Evolutionary conservation across 2,329 filamentous ascomycete genomes (phyloP), one percentile per base, ranked within the genome.

Genomic region (Lanzia echinophila): DNA sequence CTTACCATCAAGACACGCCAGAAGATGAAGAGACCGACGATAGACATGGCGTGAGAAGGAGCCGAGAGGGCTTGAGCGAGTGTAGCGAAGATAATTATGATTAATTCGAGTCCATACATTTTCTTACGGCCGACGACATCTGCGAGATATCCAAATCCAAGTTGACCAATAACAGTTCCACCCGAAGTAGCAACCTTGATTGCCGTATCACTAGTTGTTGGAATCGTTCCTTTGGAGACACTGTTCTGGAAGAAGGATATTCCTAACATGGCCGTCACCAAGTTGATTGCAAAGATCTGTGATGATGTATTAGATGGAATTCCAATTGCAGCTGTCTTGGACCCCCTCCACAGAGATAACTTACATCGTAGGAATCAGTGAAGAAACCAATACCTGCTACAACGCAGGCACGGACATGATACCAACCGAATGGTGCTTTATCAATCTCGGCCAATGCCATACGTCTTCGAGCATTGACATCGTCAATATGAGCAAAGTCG

Each of bases 161-260:
- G 73, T 72, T 95, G 90, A 34, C 89, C 90, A 47, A 95, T 73
- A 51, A 95, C 88, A 19, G 88, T 94, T 56, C 90, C 90, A 56
- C 84, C 86, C 31, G 87, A 91, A 12, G 88, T 94, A 20, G 89
- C 82, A 53, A 92, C 82, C 73, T 95, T 95, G 75, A 95, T 90
- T 22, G 87, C 87, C 4, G 84, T 92, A 63, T 94, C 88, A 8
- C 86, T 81, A 54, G 70, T 75, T 32, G 78, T 73, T 12, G 87
- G 84, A 65, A 91, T 86, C 33, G 73, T 73, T 17, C 83, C 82
- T 20, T 53, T 53, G 10, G 64, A 55, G 22, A 58, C 54, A 13
- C 48, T 55, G 45, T 65, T 55, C 22, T 64, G 57, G 46, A 57
- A 67, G 52, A 59, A 66, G 3, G 61, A 61, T 38, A 66, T 56